Percentiles rank a stretch among this genome's conserved stretches.
Conservation (phyloP, 192 early-diverging fungal genomes). For the Dissophora globulifera region DNA sequence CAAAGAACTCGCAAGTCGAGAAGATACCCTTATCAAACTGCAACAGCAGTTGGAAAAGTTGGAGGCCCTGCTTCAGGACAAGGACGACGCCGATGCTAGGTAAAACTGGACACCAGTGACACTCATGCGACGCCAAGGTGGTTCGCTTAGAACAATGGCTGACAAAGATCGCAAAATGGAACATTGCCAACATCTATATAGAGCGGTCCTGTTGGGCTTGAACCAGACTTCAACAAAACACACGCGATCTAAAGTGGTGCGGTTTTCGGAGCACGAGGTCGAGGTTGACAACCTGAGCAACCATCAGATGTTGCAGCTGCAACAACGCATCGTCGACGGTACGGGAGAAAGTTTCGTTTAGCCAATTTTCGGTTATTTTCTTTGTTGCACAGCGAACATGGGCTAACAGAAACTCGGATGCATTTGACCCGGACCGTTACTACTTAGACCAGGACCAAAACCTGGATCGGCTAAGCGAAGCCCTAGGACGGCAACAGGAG, state of each 20-base stretch:
- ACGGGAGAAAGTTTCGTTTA: too few relatives aligned
- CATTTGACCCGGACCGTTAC: neutral
- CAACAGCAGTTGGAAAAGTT: slow-evolving; percentile 71
- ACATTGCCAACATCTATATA: too few relatives aligned
- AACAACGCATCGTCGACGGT: slow-evolving; percentile 75
- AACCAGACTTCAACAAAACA: slow-evolving; percentile 44
- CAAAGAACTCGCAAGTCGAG: slow-evolving; percentile 65
- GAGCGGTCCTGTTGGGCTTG: slow-evolving; percentile 45
- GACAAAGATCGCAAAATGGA: too few relatives aligned
- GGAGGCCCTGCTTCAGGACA: slow-evolving; percentile 59
- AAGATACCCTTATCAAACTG: slow-evolving; percentile 71
- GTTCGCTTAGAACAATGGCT: too few relatives aligned
- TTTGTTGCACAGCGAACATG: too few relatives aligned
- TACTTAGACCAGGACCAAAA: slow-evolving; percentile 79
- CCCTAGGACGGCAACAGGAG: slow-evolving; percentile 74
- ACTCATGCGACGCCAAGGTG: too few relatives aligned
- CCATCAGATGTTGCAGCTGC: slow-evolving; percentile 67
- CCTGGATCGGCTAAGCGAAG: slow-evolving; percentile 69
- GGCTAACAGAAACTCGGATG: too few relatives aligned
- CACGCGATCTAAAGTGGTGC: slow-evolving; percentile 44
- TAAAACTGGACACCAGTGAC: slow-evolving; percentile 10
- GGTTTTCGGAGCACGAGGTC: slow-evolving; percentile 57
- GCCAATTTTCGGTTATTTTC: too few relatives aligned
- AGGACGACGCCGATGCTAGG: slow-evolving; percentile 57
- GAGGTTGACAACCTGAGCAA: slow-evolving; percentile 56